Base-by-base conservation (phyloP, 2,329 filamentous ascomycete species). In the Sphaerostilbella broomeana region DNA sequence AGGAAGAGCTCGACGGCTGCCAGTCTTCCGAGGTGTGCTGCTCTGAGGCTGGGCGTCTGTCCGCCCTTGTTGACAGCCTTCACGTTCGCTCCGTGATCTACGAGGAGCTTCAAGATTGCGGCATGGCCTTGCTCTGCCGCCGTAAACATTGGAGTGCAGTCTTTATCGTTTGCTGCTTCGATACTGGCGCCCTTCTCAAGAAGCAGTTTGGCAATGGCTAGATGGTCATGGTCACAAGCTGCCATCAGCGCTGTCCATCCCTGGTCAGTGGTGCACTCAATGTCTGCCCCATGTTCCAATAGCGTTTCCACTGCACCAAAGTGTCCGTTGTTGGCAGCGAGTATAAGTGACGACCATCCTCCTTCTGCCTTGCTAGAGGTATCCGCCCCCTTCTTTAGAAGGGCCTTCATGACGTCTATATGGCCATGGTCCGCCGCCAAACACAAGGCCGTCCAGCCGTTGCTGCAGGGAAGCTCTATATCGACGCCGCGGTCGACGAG, bases 241-340 rank as follows among this genome's bases (percentile, higher is more conserved):
- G 28, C 20, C 31, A 39, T 41, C 10, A 47, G 35, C 4, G 44
- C 25, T 10, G 42, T 45, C 43, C 39, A 43, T 12, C 34, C 35
- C 4, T 18, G 22, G 11, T 28, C 11, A 7, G 30, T 42, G 4
- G 35, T 28, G 20, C 22, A 33, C 4, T 42, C 28, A 16, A 42
- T 18, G 12, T 44, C 42, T 6, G 42, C 42, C 4, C 42, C 42
- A 10, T 29, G 28, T 4, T 16, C 24, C 5, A 42, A 25, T 19
- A 44, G 24, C 1, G 34, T 9, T 6, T 34, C 35, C 28, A 33
- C 38, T 6, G 34, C 35, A 3, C 9, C n/a, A 22, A 29, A 19
- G 16, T 38, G 35, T 12, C 38, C 42, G 17, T 34, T 44, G 7
- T 29, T 25, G 4, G 43, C 32, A 9, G 43, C 43, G 13, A 45